A percentile compares a stretch with the other conserved stretches of the same genome.
Conservation (phyloP, 148 eudicot species). For the Camellia sinensis region DNA sequence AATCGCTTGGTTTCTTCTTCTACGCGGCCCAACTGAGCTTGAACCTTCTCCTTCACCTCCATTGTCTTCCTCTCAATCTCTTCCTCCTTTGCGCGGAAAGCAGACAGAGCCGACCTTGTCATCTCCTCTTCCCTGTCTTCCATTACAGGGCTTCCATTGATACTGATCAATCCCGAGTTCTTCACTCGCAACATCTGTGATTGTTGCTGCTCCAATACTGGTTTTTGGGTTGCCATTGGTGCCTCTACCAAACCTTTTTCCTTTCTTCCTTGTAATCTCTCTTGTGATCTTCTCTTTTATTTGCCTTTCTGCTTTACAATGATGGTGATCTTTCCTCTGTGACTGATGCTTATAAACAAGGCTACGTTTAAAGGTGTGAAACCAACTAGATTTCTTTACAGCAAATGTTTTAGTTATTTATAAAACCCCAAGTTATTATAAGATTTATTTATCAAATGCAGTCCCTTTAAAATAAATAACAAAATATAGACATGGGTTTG, state of each 20-base stretch:
- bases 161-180: conserved; percentile 49
- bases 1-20: conserved; percentile 82
- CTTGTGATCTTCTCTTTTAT: conserved; percentile 4
- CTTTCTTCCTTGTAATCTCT: neutral
- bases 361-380: conserved; percentile 51
- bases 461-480: too few species aligned
- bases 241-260: neutral
- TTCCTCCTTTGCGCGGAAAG: conserved; percentile 81
- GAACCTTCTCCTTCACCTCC: conserved; percentile 63
- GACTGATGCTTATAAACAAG: conserved; percentile 33
- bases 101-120: conserved; percentile 53
- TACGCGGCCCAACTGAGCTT: conserved; percentile 75
- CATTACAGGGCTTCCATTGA: conserved; percentile 34
- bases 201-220: conserved; percentile 45
- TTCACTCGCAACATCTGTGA: conserved; percentile 36
- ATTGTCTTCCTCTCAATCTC: conserved; percentile 85
- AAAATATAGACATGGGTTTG: too few species aligned
- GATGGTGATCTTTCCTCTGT: conserved; percentile 26
- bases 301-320: conserved; percentile 26
- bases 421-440: too few species aligned
- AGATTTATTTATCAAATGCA: too few species aligned
- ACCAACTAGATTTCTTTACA: conserved; percentile 17
- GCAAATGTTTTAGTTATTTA: conserved; percentile 2
- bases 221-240: conserved; percentile 41
- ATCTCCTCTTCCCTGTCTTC: conserved; percentile 77